These are phyloP conservation scores for Aspergillus biplanus DNA, from an alignment of 495 filamentous ascomycete genomes.

Conservation along the genomic window DNA sequence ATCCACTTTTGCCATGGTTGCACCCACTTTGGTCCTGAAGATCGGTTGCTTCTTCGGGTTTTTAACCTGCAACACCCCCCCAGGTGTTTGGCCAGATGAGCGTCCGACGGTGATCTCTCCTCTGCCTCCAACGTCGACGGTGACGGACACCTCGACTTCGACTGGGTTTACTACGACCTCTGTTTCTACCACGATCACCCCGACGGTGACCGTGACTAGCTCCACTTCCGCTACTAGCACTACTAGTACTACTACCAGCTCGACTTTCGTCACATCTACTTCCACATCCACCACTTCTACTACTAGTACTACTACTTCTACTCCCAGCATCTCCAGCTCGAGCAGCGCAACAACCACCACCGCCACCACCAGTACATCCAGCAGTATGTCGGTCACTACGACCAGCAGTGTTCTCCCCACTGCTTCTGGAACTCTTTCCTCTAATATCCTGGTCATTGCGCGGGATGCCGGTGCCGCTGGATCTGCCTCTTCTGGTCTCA, in stretches of 20 bases:
- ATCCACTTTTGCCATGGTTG: slow-evolving; percentile 34
- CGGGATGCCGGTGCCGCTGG: slow-evolving; percentile 49
- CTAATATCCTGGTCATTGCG: slow-evolving; percentile 62
- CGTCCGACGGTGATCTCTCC: slow-evolving; percentile 32
- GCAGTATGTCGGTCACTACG: slow-evolving; percentile 33
- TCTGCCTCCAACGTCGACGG: slow-evolving; percentile 26
- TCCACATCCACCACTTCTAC: slow-evolving; percentile 18
- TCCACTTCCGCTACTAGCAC: slow-evolving; percentile 21
- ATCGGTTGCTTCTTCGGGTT: slow-evolving; percentile 39
- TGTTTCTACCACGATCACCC: neutral
- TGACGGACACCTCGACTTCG: slow-evolving; percentile 18
- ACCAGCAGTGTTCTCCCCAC: slow-evolving; percentile 24
- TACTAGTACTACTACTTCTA: slow-evolving; percentile 21
- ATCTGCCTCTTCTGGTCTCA: slow-evolving; percentile 56
- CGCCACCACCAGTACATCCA: slow-evolving; percentile 21
- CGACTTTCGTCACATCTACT: slow-evolving; percentile 20
- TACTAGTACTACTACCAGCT: slow-evolving; percentile 15
- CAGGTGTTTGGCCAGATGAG: slow-evolving; percentile 35
- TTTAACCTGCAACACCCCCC: slow-evolving; percentile 45
- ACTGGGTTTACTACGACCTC: neutral
- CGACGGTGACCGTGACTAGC: slow-evolving; percentile 10
- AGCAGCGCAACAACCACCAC: slow-evolving; percentile 23
- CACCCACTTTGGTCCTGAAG: slow-evolving; percentile 30
- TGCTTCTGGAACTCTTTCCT: slow-evolving; percentile 35
- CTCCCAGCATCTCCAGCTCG: slow-evolving; percentile 12